These are phyloP conservation scores for Neophaeococcomyces mojaviensis DNA, from an alignment of 2,329 filamentous ascomycete genomes.

Conservation along the genomic window DNA sequence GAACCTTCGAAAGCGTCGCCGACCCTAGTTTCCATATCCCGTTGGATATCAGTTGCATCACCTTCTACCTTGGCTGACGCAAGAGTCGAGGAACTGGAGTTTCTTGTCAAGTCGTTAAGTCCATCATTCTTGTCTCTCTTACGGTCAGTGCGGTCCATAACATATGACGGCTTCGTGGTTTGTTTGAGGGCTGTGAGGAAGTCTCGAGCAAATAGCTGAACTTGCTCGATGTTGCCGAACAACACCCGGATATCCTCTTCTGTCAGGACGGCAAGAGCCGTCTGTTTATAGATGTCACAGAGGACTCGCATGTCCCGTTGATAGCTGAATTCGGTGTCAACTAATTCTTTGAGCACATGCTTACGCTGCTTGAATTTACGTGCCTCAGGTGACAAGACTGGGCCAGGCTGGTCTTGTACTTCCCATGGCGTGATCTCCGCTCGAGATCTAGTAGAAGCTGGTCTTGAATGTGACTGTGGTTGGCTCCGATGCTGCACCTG, in stretches of 20 bases:
- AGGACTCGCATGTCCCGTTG: slow-evolving; percentile 95
- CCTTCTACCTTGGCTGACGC: slow-evolving; percentile 30
- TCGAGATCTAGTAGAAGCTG: slow-evolving; percentile 10
- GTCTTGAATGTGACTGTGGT: slow-evolving; percentile 11
- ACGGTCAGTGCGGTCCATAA: slow-evolving; percentile 51
- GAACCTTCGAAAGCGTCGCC: slow-evolving; percentile 53
- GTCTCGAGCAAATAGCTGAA: slow-evolving; percentile 74
- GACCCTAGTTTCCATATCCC: slow-evolving; percentile 51
- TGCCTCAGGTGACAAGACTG: slow-evolving; percentile 41
- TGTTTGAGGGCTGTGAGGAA: slow-evolving; percentile 77
- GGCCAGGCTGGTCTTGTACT: neutral
- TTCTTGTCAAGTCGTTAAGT: slow-evolving; percentile 27
- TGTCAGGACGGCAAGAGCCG: slow-evolving; percentile 71
- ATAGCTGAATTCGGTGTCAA: slow-evolving; percentile 88
- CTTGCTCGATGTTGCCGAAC: slow-evolving; percentile 87
- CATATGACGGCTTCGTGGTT: slow-evolving; percentile 71
- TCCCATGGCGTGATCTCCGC: slow-evolving; percentile 12
- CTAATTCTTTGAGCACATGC: slow-evolving; percentile 80
- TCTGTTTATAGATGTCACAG: slow-evolving; percentile 95
- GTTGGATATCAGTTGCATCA: slow-evolving; percentile 43
- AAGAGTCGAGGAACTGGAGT: slow-evolving; percentile 37
- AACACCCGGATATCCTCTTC: slow-evolving; percentile 79
- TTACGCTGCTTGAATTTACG: slow-evolving; percentile 72
- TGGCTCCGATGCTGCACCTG: slow-evolving; percentile 2
- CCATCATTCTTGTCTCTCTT: slow-evolving; percentile 40